These are phyloP conservation scores for Petrea volubilis DNA, from an alignment of 257 asterid genomes.

Conservation along the genomic window DNA sequence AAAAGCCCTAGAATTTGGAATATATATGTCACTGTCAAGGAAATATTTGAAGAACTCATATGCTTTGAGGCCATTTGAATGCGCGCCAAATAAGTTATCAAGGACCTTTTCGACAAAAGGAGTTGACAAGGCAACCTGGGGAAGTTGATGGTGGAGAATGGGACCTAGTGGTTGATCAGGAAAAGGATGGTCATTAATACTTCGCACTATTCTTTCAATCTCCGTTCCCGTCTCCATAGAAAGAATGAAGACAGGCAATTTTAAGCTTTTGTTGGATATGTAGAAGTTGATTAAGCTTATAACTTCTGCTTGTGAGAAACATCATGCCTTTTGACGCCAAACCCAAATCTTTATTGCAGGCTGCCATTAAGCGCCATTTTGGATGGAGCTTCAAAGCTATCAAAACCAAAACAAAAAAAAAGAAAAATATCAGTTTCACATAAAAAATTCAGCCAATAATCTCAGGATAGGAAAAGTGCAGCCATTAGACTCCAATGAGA, in stretches of 20 bases:
- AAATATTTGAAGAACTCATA: constrained; percentile 68
- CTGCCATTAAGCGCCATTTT: neutral
- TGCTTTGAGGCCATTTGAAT: constrained; percentile 88
- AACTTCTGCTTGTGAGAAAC: constrained; percentile 28
- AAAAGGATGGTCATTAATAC: constrained; percentile 68
- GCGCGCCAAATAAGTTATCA: constrained; percentile 78
- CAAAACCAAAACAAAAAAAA: neutral
- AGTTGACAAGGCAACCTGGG: constrained; percentile 43
- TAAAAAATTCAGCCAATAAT: neutral
- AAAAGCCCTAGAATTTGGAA: constrained; percentile 81
- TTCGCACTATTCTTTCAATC: constrained; percentile 48
- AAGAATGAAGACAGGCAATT: constrained; percentile 38
- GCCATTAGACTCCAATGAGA: neutral
- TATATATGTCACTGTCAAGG: constrained; percentile 41
- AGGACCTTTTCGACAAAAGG: constrained; percentile 69
- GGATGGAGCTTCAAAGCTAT: neutral
- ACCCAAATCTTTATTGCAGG: neutral
- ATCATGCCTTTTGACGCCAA: constrained; percentile 20
- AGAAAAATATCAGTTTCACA: neutral
- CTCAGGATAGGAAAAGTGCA: neutral
- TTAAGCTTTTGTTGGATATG: constrained; percentile 27
- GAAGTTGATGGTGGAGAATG: constrained; percentile 44
- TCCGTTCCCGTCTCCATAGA: constrained; percentile 27
- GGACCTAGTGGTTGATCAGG: constrained; percentile 57
- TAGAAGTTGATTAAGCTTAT: constrained; percentile 15